These are phyloP conservation scores for Eustoma russellianum DNA, from an alignment of 257 asterid species.

Conservation along the genomic window DNA sequence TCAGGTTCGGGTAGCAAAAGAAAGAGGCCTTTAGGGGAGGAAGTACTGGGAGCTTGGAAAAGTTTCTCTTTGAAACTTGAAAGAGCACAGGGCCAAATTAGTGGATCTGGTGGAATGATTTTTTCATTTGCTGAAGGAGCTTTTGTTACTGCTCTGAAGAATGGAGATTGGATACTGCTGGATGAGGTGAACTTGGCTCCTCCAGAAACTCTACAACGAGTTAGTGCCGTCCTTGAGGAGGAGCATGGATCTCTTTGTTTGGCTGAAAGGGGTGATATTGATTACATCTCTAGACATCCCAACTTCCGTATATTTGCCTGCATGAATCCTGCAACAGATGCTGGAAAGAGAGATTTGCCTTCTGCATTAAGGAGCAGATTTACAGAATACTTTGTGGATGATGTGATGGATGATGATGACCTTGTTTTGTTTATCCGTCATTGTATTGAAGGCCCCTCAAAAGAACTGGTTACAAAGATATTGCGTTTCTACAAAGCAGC, in stretches of 20 bases:
- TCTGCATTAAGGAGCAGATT: slow-evolving; percentile 72
- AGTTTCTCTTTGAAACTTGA: slow-evolving; percentile 49
- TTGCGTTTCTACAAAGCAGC: slow-evolving; percentile 72
- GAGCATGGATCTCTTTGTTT: slow-evolving; percentile 83
- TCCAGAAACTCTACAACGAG: slow-evolving; percentile 91
- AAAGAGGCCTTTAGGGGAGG: slow-evolving; percentile 56
- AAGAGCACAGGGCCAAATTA: slow-evolving; percentile 55
- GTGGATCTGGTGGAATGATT: slow-evolving; percentile 68
- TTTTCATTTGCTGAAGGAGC: slow-evolving; percentile 98
- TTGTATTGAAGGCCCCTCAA: slow-evolving; percentile 41
- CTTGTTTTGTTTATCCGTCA: slow-evolving; percentile 56
- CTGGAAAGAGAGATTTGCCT: slow-evolving; percentile 92
- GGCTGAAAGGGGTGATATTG: slow-evolving; percentile 89
- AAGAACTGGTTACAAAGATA: slow-evolving; percentile 26
- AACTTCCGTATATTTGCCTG: slow-evolving; percentile 88
- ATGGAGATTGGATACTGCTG: slow-evolving; percentile 93
- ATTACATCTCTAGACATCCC: slow-evolving; percentile 51
- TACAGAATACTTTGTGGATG: slow-evolving; percentile 89
- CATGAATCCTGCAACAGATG: slow-evolving; percentile 99
- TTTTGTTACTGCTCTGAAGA: slow-evolving; percentile 64
- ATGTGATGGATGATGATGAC: slow-evolving; percentile 76
- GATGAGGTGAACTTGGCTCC: slow-evolving; percentile 99
- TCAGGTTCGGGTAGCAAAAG: slow-evolving; percentile 54
- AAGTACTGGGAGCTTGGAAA: slow-evolving; percentile 50
- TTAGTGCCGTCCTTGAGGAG: slow-evolving; percentile 81